Base-by-base conservation (phyloP, 2,329 filamentous ascomycete species). In the Fusarium multiceps region DNA sequence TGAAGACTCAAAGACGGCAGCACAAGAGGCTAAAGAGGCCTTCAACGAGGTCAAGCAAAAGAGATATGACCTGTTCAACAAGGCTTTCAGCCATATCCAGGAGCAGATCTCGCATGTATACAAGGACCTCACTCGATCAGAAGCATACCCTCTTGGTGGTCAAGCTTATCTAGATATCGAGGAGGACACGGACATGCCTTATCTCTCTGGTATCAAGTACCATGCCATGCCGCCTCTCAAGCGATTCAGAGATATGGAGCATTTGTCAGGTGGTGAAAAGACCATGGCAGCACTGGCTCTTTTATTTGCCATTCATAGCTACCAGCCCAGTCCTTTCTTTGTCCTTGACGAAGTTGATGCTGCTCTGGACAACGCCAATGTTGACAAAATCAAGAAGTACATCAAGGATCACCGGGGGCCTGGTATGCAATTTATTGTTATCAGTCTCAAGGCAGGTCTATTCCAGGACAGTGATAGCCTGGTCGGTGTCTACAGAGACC, bases 361-460 rank as follows among this genome's bases (percentile, higher is more conserved):
- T 12, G 97, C 96, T 42, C 87, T 99, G n/a, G 96, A 99, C 79
- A 97, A 98, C 77, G 94, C 95, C 65, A 99, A 99, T 75, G 96
- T 98, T 9, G 91, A 93, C 73, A 94, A 97, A 78, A 94, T 99
- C 80, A 96, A 95, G 71, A 96, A 96, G 80, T 99, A 99, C 77
- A 97, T 99, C 67, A 89, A 92, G 40, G 93, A 97, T 76, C 94
- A 99, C 80, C 93, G 94, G 1, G 93, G 93, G 1, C 96, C 96
- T 2, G 97, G 97, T 16, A 98, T 98, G 94, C 96, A 99, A 80
- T 99, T 99, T 74, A 97, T 99, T 66, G 96, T 99, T 72, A 99
- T 99, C 80, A 94, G 90, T 82, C 86, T 99, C 78, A 99, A 99
- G 87, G 92, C 94, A 0, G 94, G 94, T 2, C 85, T 99, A 59